Evolutionary conservation across 768 basidiomycete genomes (phyloP), one percentile per base, ranked within the genome.

Genomic region (Tubosaeta sp.): DNA sequence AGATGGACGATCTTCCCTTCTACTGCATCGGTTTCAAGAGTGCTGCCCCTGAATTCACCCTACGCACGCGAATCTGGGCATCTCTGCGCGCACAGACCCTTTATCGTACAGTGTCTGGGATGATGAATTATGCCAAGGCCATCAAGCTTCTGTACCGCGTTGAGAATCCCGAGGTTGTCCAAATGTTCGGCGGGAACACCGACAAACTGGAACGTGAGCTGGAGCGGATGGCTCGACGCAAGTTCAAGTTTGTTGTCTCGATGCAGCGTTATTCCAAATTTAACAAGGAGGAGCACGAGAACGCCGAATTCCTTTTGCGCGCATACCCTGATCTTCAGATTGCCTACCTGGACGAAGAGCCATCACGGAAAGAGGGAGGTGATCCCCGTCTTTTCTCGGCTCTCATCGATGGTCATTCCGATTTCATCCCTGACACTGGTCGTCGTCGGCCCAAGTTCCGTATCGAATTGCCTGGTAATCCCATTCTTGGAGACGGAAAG

Each of bases 91-190:
- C 97, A 16, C 97, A 99, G 75, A 99, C 97, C 2, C 82, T 99
- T 17, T 98, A 99, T 68, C 85, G 97, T 59, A 99, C 97, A 13
- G 95, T 99, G 16, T 97, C 97, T 33, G 97, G 97, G 47, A 97
- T 99, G 91, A 98, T 98, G 97, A 99, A 99, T 74, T 98, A 99
- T 70, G 85, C 91, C 59, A 99, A 99, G 76, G 97, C 97, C 12
- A 98, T 99, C 83, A 99, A 99, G 69, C 76, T 99, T 33, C 81
- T 99, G n/a, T 95, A 98, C 71, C 92, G 95, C 51, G 97, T 99
- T 39, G 97, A 99, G 75, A 98, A 98, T 73, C 97, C 97, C 8
- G 97, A 99, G 71, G 91, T 99, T 44, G 97, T 99, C 16, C 95
- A 98, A 72, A 79, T 88, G 44, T 97, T 93, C 61, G 95, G 97